phyloP scores from a whole-genome alignment of 2,329 filamentous ascomycete genomes.

The Reticulascus tulasneorum region DNA sequence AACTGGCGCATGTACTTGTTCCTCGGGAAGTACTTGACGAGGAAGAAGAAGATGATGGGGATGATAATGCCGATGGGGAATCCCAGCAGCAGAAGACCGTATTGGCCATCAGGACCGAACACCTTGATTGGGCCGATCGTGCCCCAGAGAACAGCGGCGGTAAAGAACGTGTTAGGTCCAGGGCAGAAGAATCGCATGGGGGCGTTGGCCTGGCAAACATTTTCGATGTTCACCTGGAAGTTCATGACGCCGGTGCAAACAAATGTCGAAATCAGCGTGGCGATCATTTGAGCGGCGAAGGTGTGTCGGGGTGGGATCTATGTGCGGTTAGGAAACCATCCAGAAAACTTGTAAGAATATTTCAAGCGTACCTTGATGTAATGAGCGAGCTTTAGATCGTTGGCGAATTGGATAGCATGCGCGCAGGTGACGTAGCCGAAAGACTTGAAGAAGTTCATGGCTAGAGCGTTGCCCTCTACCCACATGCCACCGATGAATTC shows the following conservation, averaged over 20 bases:
- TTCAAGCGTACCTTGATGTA: no score
- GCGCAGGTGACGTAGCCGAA: constrained; percentile 40
- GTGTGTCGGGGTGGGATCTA: constrained; percentile 57
- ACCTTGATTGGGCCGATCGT: constrained; percentile 48
- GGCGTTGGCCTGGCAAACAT: constrained; percentile 45
- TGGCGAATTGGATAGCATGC: constrained; percentile 47
- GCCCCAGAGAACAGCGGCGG: constrained; percentile 52
- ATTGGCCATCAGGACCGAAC: constrained; percentile 44
- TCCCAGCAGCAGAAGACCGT: constrained; percentile 43
- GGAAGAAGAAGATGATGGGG: constrained; percentile 38
- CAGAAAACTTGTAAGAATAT: no score
- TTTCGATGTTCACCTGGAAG: constrained; percentile 43
- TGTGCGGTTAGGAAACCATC: no score
- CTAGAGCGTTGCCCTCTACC: constrained; percentile 39
- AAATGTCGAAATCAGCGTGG: constrained; percentile 50
- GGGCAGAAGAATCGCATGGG: constrained; percentile 48
- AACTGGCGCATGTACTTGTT: constrained; percentile 32
- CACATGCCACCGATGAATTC: constrained; percentile 43
- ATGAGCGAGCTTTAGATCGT: constrained; percentile 45
- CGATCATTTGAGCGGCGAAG: constrained; percentile 55
- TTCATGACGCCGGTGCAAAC: constrained; percentile 44
- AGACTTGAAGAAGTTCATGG: constrained; percentile 44
- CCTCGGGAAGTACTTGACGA: constrained; percentile 36
- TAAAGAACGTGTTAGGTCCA: constrained; percentile 53
- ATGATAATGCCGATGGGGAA: constrained; percentile 46